Percentiles rank a stretch among this genome's conserved stretches.
phyloP scores from a whole-genome alignment of 192 early-diverging fungal species.

The Coemansia sp. region DNA sequence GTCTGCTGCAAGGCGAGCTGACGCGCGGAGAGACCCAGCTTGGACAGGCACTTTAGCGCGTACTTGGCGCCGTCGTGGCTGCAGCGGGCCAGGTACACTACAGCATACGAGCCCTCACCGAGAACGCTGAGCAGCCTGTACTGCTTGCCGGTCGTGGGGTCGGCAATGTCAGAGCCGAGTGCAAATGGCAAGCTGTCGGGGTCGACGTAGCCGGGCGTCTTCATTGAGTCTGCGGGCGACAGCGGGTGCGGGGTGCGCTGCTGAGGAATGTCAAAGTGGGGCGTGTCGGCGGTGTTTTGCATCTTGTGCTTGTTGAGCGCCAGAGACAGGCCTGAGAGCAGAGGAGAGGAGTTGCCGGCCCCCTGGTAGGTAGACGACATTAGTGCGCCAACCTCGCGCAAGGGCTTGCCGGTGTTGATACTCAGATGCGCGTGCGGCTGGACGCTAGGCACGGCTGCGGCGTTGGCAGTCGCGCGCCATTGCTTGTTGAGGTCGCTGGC shows the following conservation, averaged over 20 bases:
- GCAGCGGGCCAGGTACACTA: constrained; percentile 68
- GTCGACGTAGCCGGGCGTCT: constrained; percentile 50
- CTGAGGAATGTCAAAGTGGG: constrained; percentile 34
- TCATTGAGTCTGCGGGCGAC: constrained; percentile 48
- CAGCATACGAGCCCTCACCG: constrained; percentile 73
- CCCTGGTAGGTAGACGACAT: constrained; percentile 48
- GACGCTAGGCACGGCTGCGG: constrained; percentile 7
- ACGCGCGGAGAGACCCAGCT: constrained; percentile 55
- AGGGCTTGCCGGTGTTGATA: constrained; percentile 17
- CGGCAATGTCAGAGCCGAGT: constrained; percentile 47
- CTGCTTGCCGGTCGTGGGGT: constrained; percentile 37
- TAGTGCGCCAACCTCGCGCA: constrained; percentile 10
- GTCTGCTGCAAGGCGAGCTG: constrained; percentile 63
- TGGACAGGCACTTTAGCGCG: constrained; percentile 74
- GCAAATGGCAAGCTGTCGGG: constrained; percentile 51
- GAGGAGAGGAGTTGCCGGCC: constrained; percentile 27
- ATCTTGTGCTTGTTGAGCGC: constrained; percentile 45
- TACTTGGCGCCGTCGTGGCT: constrained; percentile 55
- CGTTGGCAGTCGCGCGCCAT: constrained; percentile 34
- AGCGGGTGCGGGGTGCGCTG: constrained; percentile 44
- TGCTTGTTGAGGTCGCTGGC: constrained; percentile 46
- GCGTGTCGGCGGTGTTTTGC: constrained; percentile 12
- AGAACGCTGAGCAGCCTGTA: constrained; percentile 56
- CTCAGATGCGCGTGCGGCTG: constrained; percentile 6
- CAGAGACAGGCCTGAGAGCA: constrained; percentile 46